Evolutionary conservation across 345 rosid genomes (phyloP).

Genomic region (Moringa oleifera): DNA sequence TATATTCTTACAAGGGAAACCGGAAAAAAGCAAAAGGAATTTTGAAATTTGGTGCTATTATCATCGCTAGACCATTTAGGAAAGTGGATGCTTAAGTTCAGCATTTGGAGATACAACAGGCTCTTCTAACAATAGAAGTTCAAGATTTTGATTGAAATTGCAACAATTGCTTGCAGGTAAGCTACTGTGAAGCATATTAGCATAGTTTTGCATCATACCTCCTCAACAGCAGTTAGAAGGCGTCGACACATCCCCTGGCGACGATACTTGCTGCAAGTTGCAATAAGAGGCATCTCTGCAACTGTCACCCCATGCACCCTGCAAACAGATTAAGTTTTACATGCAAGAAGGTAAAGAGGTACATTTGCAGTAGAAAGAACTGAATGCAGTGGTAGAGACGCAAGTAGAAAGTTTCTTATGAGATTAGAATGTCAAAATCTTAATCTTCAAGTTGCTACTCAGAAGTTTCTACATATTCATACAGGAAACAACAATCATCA

Average conservation of each 20-base stretch:
- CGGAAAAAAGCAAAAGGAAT: too few species aligned
- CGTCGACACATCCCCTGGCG: constrained; percentile 91
- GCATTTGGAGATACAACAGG: too few species aligned
- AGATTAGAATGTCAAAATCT: too few species aligned
- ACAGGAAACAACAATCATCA: too few species aligned
- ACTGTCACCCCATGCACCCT: constrained; percentile 80
- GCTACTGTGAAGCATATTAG: neutral
- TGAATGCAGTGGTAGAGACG: too few species aligned
- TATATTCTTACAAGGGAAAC: neutral
- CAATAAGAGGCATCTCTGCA: constrained; percentile 98
- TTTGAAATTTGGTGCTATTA: neutral
- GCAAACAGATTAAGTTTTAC: constrained; percentile 15
- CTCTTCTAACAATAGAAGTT: neutral
- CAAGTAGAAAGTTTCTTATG: too few species aligned
- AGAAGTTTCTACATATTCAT: too few species aligned
- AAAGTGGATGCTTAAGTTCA: neutral
- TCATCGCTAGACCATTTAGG: neutral
- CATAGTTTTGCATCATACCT: constrained; percentile 41
- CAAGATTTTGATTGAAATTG: neutral
- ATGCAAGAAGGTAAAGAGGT: constrained; percentile 4
- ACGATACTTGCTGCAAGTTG: constrained; percentile 83
- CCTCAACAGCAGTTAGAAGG: constrained; percentile 72
- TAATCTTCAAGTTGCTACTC: too few species aligned
- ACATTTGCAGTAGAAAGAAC: neutral
- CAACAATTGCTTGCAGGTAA: neutral